Evolutionary conservation across 768 basidiomycete species (phyloP), one percentile per base, ranked within the genome.

Genomic region (Russula compacta): DNA sequence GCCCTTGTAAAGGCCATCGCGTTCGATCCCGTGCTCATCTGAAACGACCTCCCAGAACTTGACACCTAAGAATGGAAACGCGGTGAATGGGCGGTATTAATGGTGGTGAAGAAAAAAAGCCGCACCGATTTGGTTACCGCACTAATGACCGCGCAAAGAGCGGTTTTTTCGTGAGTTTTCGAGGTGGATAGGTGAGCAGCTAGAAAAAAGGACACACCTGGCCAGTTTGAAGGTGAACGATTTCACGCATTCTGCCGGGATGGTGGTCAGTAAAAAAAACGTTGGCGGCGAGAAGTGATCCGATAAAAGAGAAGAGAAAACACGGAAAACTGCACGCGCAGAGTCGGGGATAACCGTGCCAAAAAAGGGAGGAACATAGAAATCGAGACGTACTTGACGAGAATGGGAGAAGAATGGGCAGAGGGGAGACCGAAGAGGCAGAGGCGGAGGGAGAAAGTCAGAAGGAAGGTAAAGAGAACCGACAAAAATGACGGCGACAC

Each of bases 211-310:
- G 54, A 73, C 79, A 69, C 71, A 92, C 92, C 85, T 97, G 95
- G 79, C 95, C 95, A 66, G 95, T 98, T 77, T 98, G 95, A 72
- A 98, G 86, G 79, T 98, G 95, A 74, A 98, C 95, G 78, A 98
- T 98, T 86, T 98, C 95, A 81, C 95, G 91, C 91, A 92, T 93
- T 81, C 90, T 92, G 69, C 1, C 1, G 21, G 36, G 32, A 29
- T 2, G 21, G 17, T 19, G 21, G 49, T 58, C 53, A 64, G 59
- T 24, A 12, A 40, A 46, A 40, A 46, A 36, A 44, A 59, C 2
- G 29, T 38, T 47, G 12, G 42, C 40, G 40, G 56, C 46, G 47
- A 36, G 63, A 53, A 39, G 46, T 64, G 65, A 62, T 47, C 53
- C 61, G 60, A 66, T 36, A 5, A 12, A 12, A 15, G 14, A 40